phyloP scores from a whole-genome alignment of 176 grass and related monocot species.

The Dendrocalamus sinicus region DNA sequence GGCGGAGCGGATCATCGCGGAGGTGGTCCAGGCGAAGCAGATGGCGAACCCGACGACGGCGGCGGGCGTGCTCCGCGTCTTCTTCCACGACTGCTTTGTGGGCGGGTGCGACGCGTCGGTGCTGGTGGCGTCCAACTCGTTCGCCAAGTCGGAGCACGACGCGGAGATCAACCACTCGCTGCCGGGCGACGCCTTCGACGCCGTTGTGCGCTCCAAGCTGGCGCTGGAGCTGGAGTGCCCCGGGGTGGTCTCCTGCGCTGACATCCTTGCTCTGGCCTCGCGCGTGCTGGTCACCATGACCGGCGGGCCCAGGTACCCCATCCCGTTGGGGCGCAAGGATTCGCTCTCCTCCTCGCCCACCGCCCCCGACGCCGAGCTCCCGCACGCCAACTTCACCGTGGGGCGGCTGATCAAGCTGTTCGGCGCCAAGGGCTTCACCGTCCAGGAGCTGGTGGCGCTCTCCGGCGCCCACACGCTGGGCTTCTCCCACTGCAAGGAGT shows the following conservation, averaged over 20 bases:
- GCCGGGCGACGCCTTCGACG: slow-evolving; percentile 82
- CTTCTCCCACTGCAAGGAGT: slow-evolving; percentile 83
- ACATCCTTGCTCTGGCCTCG: slow-evolving; percentile 73
- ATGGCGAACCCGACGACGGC: slow-evolving; percentile 77
- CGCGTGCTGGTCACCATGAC: slow-evolving; percentile 73
- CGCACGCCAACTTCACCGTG: slow-evolving; percentile 59
- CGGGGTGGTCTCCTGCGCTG: slow-evolving; percentile 86
- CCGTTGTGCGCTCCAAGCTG: slow-evolving; percentile 69
- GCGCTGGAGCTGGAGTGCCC: slow-evolving; percentile 88
- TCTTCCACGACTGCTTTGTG: slow-evolving; percentile 95
- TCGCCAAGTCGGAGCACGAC: slow-evolving; percentile 66
- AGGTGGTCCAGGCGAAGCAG: slow-evolving; percentile 72
- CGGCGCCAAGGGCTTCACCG: slow-evolving; percentile 52
- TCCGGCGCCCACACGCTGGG: slow-evolving; percentile 76
- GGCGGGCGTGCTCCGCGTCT: slow-evolving; percentile 74
- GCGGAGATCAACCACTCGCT: slow-evolving; percentile 84
- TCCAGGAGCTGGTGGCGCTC: slow-evolving; percentile 72
- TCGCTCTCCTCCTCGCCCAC: slow-evolving; percentile 57
- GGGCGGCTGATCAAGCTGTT: slow-evolving; percentile 51
- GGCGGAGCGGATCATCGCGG: slow-evolving; percentile 70
- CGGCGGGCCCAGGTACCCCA: slow-evolving; percentile 66
- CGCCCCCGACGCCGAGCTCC: slow-evolving; percentile 50
- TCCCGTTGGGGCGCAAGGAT: slow-evolving; percentile 77
- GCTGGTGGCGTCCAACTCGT: slow-evolving; percentile 64
- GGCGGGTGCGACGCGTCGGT: slow-evolving; percentile 78